A percentile compares a stretch with the other conserved stretches of the same genome.
phyloP scores from a whole-genome alignment of 1,284 basidiomycete species.

The Macrocystidia cucumis region DNA sequence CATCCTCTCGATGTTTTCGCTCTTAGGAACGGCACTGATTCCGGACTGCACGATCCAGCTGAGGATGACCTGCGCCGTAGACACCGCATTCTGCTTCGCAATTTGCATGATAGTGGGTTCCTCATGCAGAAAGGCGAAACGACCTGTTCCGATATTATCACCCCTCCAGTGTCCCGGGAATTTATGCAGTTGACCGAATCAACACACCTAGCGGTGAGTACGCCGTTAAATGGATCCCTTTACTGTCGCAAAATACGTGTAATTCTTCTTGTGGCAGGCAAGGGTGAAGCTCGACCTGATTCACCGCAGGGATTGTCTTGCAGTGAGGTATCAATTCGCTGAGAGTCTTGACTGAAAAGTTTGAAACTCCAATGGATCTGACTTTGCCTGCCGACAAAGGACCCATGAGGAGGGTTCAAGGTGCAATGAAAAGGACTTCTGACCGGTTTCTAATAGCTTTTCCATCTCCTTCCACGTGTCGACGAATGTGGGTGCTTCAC shows the following conservation, averaged over 20 bases:
- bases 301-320: conserved; percentile 45
- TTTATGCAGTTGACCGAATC: conserved; percentile 1
- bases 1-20: conserved; percentile 37
- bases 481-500: conserved; percentile 41
- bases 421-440: background rate
- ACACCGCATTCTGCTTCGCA: conserved; percentile 34
- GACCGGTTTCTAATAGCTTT: conserved; percentile 31
- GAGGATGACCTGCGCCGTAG: conserved; percentile 43
- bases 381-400: conserved; percentile 26
- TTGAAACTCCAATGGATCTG: conserved; percentile 60
- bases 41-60: conserved; percentile 43
- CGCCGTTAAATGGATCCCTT: conserved; percentile 58
- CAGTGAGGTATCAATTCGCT: conserved; percentile 28
- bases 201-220: conserved; percentile 62
- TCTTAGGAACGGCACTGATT: conserved; percentile 40
- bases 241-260: conserved; percentile 43
- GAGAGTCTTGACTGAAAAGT: conserved; percentile 55
- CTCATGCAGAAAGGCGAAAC: conserved; percentile 12
- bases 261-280: conserved; percentile 49
- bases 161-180: background rate
- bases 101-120: conserved; percentile 29
- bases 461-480: conserved; percentile 54
- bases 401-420: background rate
- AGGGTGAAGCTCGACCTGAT: conserved; percentile 61
- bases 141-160: conserved; percentile 7